phyloP scores from a whole-genome alignment of 2,329 filamentous ascomycete genomes.

The Mariannaea sp. region DNA sequence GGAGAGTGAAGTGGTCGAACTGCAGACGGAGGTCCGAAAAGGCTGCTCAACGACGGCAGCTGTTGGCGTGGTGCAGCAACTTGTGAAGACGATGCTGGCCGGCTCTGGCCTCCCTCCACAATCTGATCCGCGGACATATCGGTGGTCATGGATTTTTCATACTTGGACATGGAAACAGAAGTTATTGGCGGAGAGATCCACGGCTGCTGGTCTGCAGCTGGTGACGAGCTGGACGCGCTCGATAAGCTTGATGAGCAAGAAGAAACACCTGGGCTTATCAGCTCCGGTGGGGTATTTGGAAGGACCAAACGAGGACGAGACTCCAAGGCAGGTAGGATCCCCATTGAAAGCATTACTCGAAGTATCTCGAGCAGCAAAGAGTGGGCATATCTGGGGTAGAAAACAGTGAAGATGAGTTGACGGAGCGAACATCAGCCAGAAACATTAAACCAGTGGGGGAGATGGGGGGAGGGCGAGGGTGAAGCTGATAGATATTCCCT shows the following conservation, averaged over 20 bases:
- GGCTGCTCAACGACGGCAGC: slow-evolving; percentile 61
- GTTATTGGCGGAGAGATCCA: slow-evolving; percentile 49
- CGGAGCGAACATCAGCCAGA: slow-evolving; percentile 25
- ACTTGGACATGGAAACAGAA: slow-evolving; percentile 62
- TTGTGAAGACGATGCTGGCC: slow-evolving; percentile 42
- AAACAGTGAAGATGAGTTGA: slow-evolving; percentile 24
- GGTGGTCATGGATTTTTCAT: slow-evolving; percentile 54
- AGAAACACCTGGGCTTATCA: slow-evolving; percentile 57
- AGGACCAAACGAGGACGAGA: slow-evolving; percentile 55
- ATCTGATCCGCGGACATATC: slow-evolving; percentile 50
- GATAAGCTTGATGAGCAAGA: slow-evolving; percentile 50
- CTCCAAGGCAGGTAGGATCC: slow-evolving; percentile 57
- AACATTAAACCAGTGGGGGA: slow-evolving; percentile 25
- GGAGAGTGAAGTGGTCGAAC: slow-evolving; percentile 53
- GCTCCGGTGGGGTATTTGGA: slow-evolving; percentile 60
- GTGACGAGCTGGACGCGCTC: slow-evolving; percentile 45
- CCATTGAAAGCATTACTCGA: slow-evolving; percentile 55
- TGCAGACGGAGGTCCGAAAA: slow-evolving; percentile 56
- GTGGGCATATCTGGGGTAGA: slow-evolving; percentile 31
- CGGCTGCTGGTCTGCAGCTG: slow-evolving; percentile 50
- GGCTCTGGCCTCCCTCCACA: slow-evolving; percentile 44
- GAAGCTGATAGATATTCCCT: slow-evolving; percentile 37
- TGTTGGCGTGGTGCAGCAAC: slow-evolving; percentile 47
- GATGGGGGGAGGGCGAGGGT: slow-evolving; percentile 17
- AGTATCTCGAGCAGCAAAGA: slow-evolving; percentile 34